Base-by-base conservation (phyloP, 2,329 filamentous ascomycete species). In the Fusarium musae region DNA sequence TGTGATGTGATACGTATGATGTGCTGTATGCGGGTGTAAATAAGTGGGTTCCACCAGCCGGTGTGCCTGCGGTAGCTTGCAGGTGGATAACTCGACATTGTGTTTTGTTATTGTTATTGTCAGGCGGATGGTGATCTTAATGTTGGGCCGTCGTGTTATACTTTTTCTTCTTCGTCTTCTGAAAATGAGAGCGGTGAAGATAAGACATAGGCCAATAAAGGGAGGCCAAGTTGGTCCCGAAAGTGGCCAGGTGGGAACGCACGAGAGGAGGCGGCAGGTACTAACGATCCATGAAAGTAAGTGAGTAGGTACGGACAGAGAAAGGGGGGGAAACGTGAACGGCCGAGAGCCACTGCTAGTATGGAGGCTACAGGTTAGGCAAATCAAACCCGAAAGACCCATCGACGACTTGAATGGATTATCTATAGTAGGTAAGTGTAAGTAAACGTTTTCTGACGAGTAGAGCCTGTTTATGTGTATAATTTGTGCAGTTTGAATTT, bases 61-160 rank as follows among this genome's bases (percentile, higher is more conserved):
- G 53, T 44, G 62, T 64, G 70, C 67, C 62, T 73, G 70, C 70
- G 66, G 70, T 67, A 71, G 66, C 66, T 70, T 71, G 59, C 54
- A 70, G 59, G 62, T 37, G 50, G 54, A 49, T 47, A 63, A 42
- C 39, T 59, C 56, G 57, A 39, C 30, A 30, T 23, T 40, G 34
- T 46, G 46, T 56, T 66, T 59, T 74, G 68, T 61, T 59, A 30
- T 71, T 73, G 61, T 59, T 52, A 59, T 74, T 65, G 71, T 74
- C 63, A 37, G 71, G 71, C 62, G 67, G 44, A 59, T 69, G 56
- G 37, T 34, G 32, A 52, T 69, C 34, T 74, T 61, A 58, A 62
- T 64, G 43, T 68, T 67, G 63, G 60, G 53, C 50, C 21, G 53
- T 52, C 32, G 56, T 59, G 36, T 46, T 44, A 43, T 52, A 28